Evolutionary conservation across 1,284 basidiomycete species (phyloP).

Genomic region (Bjerkandera adusta): DNA sequence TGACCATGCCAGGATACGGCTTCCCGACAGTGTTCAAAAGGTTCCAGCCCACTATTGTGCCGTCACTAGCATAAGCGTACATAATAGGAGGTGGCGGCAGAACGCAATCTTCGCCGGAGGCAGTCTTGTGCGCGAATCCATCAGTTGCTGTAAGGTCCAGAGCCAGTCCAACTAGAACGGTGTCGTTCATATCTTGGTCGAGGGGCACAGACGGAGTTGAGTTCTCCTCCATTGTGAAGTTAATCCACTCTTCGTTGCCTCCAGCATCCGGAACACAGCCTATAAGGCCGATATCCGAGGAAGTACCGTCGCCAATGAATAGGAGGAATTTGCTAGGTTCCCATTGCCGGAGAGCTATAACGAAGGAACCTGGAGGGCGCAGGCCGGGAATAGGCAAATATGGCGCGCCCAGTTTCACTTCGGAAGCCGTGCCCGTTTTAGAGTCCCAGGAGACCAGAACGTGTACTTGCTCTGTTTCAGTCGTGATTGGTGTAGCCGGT

Average conservation of each 20-base stretch:
- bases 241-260: conserved; percentile 56
- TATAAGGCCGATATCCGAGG: conserved; percentile 75
- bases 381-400: conserved; percentile 54
- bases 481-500: conserved; percentile 33
- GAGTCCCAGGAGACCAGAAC: conserved; percentile 60
- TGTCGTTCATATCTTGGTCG: conserved; percentile 71
- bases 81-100: conserved; percentile 66
- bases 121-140: conserved; percentile 36
- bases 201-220: conserved; percentile 67
- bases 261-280: conserved; percentile 44
- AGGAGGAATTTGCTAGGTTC: conserved; percentile 58
- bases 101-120: conserved; percentile 45
- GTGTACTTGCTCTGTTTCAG: conserved; percentile 54
- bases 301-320: conserved; percentile 71
- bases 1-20: conserved; percentile 57
- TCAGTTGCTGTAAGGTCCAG: conserved; percentile 63
- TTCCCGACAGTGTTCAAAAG: conserved; percentile 54
- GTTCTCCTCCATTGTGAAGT: conserved; percentile 74
- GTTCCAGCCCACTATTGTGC: conserved; percentile 76
- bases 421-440: conserved; percentile 48
- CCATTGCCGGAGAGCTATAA: conserved; percentile 62
- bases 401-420: conserved; percentile 49
- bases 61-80: conserved; percentile 79
- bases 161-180: conserved; percentile 66
- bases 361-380: conserved; percentile 53